Base-by-base conservation (phyloP, 202 grass and related monocot genomes). In the Saccharum hybrid region DNA sequence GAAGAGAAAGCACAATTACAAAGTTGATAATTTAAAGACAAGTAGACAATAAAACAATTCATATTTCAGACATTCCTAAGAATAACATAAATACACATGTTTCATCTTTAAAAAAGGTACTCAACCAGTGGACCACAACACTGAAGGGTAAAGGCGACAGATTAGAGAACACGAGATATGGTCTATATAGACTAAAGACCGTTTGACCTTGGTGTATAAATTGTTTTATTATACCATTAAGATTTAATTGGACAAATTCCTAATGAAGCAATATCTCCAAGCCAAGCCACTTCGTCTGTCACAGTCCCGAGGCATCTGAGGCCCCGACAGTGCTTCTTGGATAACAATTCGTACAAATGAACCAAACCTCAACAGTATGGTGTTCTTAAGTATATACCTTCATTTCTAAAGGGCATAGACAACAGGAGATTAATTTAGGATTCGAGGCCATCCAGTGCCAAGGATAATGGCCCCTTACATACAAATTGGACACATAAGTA, bases 1-100 rank as follows among this genome's bases (percentile, higher is more conserved):
- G 28, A 61, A 28, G 14, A 83, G 46, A 73, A 16, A 66, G 66
- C 52, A 90, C 22, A 68, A n/a, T 76, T 67, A 90, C 10, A 23
- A 76, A 80, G 70, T 52, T 21, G 22, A 45, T 76, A 28, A 76
- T 54, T 52, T 72, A 34, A 26, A 37, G 18, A 52, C 59, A 59
- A 5, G 19, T 88, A 80, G 31, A 67, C 59, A 73, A 59, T 59
- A 10, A 59, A 59, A 59, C 7, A 59, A 59, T 22, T 59, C 13
- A 66, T 13, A 38, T 22, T 68, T 46, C 63, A 80, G 34, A 48
- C 21, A 23, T 48, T 72, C 28, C 5, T 77, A 49, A n/a, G 46
- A 72, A 11, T 62, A 86, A 72, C 12, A 68, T 13, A 78, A 79
- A 83, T 59, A 45, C 38, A 62, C 1, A 39, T 3, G 5, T 74